Percentiles rank a stretch among this genome's conserved stretches.
phyloP scores from a whole-genome alignment of 192 early-diverging fungal genomes.

The Coemansia sp. region DNA sequence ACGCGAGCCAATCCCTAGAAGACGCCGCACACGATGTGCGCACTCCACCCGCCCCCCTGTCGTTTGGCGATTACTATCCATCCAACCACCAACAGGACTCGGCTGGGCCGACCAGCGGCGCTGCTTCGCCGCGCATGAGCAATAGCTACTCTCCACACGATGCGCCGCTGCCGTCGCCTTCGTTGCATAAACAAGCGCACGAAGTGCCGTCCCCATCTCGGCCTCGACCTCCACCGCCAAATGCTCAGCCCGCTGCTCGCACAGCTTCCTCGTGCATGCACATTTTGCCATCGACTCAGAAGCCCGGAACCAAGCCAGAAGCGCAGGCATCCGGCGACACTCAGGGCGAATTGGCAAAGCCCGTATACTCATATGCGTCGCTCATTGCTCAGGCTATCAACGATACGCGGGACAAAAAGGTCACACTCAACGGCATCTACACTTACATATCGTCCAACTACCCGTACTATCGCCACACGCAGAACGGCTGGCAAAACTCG shows the following conservation, averaged over 20 bases:
- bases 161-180: background rate
- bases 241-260: background rate
- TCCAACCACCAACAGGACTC: background rate
- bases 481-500: constrained; percentile 96
- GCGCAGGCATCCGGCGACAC: background rate
- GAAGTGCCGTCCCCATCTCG: background rate
- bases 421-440: constrained; percentile 90
- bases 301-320: background rate
- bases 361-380: constrained; percentile 83
- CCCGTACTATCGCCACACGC: constrained; percentile 82
- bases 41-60: constrained; percentile 32
- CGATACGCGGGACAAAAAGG: constrained; percentile 59
- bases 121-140: constrained; percentile 3
- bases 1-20: background rate
- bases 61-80: constrained; percentile 11
- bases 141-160: constrained; percentile 2
- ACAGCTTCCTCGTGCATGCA: constrained; percentile 1
- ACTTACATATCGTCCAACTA: constrained; percentile 77
- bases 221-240: background rate
- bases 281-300: background rate
- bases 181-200: background rate
- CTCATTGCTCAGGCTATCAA: constrained; percentile 91
- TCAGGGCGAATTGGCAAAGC: constrained; percentile 53
- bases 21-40: background rate
- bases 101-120: background rate